phyloP scores from a whole-genome alignment of 768 basidiomycete species.

The Psilocybe cyanescens region DNA sequence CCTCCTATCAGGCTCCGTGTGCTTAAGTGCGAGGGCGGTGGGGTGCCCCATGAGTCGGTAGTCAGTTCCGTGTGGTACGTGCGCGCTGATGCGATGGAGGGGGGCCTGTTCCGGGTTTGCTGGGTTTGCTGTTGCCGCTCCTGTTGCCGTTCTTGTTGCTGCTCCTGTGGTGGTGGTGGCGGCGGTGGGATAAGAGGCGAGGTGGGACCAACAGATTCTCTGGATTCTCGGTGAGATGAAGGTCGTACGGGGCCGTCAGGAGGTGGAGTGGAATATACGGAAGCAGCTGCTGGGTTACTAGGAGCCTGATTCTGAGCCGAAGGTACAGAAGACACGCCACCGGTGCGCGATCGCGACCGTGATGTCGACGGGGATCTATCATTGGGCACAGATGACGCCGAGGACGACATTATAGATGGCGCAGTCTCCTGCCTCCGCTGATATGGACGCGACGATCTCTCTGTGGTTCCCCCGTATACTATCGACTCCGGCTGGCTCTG shows the following conservation, averaged over 20 bases:
- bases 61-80: slow-evolving; percentile 4
- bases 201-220: background rate
- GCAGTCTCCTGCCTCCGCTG: slow-evolving; percentile 11
- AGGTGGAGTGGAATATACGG: slow-evolving; percentile 10
- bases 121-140: too few species aligned
- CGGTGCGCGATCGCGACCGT: background rate
- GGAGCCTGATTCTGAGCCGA: background rate
- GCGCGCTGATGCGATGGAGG: background rate
- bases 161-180: background rate
- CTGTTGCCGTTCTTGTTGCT: too few species aligned
- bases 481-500: slow-evolving; percentile 14
- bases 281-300: slow-evolving; percentile 16
- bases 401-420: slow-evolving; percentile 17
- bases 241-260: background rate
- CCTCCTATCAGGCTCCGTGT: slow-evolving; percentile 22
- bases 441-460: slow-evolving; percentile 7
- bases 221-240: background rate
- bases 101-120: background rate
- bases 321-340: background rate
- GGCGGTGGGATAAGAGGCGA: background rate
- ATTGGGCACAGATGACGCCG: background rate
- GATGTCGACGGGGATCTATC: background rate
- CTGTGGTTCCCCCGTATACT: background rate
- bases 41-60: slow-evolving; percentile 22
- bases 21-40: slow-evolving; percentile 14